Evolutionary conservation across 2,329 filamentous ascomycete species (phyloP), one percentile per base, ranked within the genome.

Genomic region (Monosporascus sp.): DNA sequence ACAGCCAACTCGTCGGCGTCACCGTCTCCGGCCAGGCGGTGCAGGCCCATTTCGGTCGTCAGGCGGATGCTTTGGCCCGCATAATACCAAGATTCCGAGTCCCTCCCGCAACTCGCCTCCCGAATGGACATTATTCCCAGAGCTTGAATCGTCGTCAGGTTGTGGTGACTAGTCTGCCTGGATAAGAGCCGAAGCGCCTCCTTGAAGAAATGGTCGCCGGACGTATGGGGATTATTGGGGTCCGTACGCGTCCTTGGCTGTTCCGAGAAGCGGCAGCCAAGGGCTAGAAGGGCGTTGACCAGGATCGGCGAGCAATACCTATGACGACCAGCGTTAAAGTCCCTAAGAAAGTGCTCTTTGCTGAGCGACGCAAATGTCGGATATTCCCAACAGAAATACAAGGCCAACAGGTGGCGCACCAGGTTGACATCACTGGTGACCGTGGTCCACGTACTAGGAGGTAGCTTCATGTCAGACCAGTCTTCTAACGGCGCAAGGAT

Each of bases 311-410:
- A 89, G 70, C 86, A 90, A 67, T 84, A 88, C 34, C 85, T 80
- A 47, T 77, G 74, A 18, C 79, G 73, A 1, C 83, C 84, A 9
- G 77, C 74, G 38, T 74, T 70, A 62, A 88, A 88, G 65, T 89
- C 86, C 49, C 76, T 76, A 53, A 86, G 72, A 60, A 89, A 90
- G 62, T 86, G 81, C 60, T 88, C 84, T 63, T 87, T 85, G 62
- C 84, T 88, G 45, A 90, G 77, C 2, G 87, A 82, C 3, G 85
- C 82, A 68, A 89, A 89, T 14, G 86, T 89, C 3, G 87, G 85
- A 65, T 90, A 89, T 58, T 87, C 82, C 81, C 86, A 90, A 71
- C 84, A 87, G 59, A 89, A 89, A 69, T 89, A 89, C 34, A 88
- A 72, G 0, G 80, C 76, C 50, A 89, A 69, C 9, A 89, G 73